Evolutionary conservation across 495 filamentous ascomycete species (phyloP).

Genomic region (Podospora pseudocomata): DNA sequence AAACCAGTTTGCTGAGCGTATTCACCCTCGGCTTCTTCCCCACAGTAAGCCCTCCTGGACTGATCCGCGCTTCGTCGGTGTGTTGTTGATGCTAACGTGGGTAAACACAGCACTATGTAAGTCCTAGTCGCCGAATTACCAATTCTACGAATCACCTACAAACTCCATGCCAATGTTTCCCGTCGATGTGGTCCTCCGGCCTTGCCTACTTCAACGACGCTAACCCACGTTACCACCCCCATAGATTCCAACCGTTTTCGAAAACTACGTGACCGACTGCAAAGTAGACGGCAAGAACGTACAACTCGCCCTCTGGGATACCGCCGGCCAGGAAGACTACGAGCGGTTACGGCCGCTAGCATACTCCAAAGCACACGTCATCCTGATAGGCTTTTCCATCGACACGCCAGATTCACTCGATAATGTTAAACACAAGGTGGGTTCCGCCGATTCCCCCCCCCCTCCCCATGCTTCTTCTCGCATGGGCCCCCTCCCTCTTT

Average conservation of each 20-base stretch:
- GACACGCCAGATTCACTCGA: constrained; percentile 95
- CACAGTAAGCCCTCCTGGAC: constrained; percentile 62
- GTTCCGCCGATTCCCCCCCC: constrained; percentile 24
- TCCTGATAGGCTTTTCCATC: constrained; percentile 93
- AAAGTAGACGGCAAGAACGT: constrained; percentile 97
- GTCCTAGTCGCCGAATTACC: constrained; percentile 28
- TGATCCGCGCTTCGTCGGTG: background rate
- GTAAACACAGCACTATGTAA: constrained; percentile 63
- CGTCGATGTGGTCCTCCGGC: background rate
- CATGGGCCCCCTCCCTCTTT: constrained; percentile 1
- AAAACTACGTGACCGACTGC: constrained; percentile 99
- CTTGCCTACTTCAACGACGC: background rate
- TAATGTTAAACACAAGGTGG: constrained; percentile 95
- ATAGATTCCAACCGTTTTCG: constrained; percentile 97
- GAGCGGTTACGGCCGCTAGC: constrained; percentile 90
- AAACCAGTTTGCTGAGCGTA: constrained; percentile 95
- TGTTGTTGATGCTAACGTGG: constrained; percentile 19
- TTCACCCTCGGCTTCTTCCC: constrained; percentile 98
- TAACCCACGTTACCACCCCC: constrained; percentile 11
- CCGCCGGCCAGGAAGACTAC: constrained; percentile 99
- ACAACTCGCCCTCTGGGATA: constrained; percentile 98
- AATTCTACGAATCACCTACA: constrained; percentile 4
- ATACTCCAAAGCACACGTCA: constrained; percentile 96
- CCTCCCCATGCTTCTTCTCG: background rate
- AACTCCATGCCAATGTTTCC: background rate